Base-by-base conservation (phyloP, 495 filamentous ascomycete genomes). In the Podospora sp. region DNA sequence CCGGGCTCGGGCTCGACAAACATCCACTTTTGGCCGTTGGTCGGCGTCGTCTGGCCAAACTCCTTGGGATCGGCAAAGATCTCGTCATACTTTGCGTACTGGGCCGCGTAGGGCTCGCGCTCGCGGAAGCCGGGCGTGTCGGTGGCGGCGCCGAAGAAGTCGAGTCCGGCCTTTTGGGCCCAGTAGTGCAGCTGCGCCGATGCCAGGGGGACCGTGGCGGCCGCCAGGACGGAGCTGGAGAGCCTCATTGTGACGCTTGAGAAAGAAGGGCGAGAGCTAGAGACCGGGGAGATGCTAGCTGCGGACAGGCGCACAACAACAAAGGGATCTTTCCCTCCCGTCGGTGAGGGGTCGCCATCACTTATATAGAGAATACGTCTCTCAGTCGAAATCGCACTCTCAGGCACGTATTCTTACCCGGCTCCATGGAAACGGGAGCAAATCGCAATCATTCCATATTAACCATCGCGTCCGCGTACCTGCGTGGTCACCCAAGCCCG, bases 21-120 rank as follows among this genome's bases (percentile, higher is more conserved):
- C 64, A 82, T 78, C 83, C 83, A 87, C 81, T 86, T 86, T 75
- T 81, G 78, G 49, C 79, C 80, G 73, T 87, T 87, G 52, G 81
- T 78, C 9, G 83, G 85, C 0, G 84, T 86, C 4, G 83, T 78
- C 72, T 82, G 79, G 62, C 83, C 82, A 71, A 87, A 87, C 67
- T 83, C 78, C 65, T 74, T 72, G 18, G 73, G 76, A 69, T 84
- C 75, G 40, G 69, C 71, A 40, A 84, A 76, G 69, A 82, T 82
- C 56, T 71, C 63, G 73, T 76, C 65, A 62, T 78, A 77, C 61
- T 71, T 66, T 59, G 69, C 36, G 67, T 73, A 79, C 4, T 40
- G 29, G 49, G 52, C 60, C 65, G 68, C 66, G 62, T 70, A 66
- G 29, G 57, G 60, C 20, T 72, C 72, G 63, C 84, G 78, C 69